phyloP scores from a whole-genome alignment of 140 eudicot genomes.

The Anethum foeniculum region DNA sequence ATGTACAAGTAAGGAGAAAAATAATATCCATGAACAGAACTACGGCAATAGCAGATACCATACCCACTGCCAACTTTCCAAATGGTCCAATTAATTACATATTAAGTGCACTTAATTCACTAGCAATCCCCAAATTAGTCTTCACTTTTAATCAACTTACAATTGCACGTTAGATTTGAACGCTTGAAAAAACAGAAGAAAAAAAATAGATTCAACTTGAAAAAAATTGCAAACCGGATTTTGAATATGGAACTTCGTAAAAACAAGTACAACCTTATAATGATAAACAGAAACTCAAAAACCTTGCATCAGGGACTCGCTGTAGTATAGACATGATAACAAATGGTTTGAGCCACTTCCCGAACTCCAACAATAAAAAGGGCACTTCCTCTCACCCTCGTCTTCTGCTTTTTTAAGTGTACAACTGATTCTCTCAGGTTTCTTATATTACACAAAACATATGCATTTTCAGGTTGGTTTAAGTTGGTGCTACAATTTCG shows the following conservation, averaged over 20 bases:
- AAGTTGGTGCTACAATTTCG: neutral
- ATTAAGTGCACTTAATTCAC: neutral
- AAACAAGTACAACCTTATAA: neutral
- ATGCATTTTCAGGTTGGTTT: neutral
- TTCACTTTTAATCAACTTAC: neutral
- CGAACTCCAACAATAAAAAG: no score
- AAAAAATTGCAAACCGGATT: neutral
- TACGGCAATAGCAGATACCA: neutral
- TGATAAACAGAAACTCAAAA: neutral
- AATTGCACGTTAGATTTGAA: neutral
- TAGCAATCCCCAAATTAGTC: neutral
- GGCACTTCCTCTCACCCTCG: neutral
- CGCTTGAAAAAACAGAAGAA: neutral
- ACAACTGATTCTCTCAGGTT: neutral
- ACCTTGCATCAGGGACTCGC: neutral
- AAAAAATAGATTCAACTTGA: neutral
- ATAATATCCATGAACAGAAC: neutral
- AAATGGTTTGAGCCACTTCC: neutral
- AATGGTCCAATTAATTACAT: neutral
- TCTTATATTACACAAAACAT: neutral
- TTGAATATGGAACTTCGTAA: neutral
- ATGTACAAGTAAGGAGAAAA: neutral
- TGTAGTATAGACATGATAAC: neutral
- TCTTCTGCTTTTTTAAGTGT: neutral
- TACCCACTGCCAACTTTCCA: neutral